A percentile compares a stretch with the other conserved stretches of the same genome.
Evolutionary conservation across 1,284 basidiomycete genomes (phyloP).

Genomic region (Leccinum ambiguum): DNA sequence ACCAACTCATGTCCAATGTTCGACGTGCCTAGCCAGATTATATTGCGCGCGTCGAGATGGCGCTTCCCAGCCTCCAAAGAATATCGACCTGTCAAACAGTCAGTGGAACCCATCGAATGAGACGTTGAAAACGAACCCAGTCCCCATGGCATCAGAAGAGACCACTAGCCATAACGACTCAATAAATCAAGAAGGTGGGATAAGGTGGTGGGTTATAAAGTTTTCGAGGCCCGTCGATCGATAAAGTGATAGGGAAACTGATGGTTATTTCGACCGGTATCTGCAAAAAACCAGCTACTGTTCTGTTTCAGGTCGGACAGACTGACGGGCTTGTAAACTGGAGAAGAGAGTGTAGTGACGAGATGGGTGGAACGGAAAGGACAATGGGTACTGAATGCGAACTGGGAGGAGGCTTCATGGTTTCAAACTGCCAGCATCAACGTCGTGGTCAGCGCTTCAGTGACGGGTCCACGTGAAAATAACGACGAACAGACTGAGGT

Average conservation of each 20-base stretch:
- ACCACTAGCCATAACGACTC: constrained; percentile 33
- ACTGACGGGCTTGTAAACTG: too few species aligned
- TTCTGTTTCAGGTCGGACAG: background rate
- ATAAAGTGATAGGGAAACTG: too few species aligned
- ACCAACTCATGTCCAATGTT: constrained; percentile 76
- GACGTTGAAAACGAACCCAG: constrained; percentile 44
- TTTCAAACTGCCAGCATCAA: background rate
- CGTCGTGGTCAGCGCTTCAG: background rate
- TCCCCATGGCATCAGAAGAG: constrained; percentile 82
- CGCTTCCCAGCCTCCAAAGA: constrained; percentile 67
- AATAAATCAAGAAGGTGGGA: too few species aligned
- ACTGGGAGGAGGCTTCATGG: background rate
- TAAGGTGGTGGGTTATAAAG: too few species aligned
- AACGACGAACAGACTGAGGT: background rate
- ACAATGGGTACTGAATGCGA: background rate
- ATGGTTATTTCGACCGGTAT: too few species aligned
- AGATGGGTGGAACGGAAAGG: background rate
- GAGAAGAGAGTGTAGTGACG: background rate
- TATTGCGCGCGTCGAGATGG: constrained; percentile 73
- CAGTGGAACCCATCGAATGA: constrained; percentile 7
- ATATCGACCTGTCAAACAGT: constrained; percentile 51
- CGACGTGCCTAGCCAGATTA: constrained; percentile 81
- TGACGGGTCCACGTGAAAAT: background rate
- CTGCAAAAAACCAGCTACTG: too few species aligned
- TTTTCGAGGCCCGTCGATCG: too few species aligned